These are phyloP conservation scores for Nectriaceae sp. DNA, from an alignment of 2,329 filamentous ascomycete genomes.

Conservation along the genomic window DNA sequence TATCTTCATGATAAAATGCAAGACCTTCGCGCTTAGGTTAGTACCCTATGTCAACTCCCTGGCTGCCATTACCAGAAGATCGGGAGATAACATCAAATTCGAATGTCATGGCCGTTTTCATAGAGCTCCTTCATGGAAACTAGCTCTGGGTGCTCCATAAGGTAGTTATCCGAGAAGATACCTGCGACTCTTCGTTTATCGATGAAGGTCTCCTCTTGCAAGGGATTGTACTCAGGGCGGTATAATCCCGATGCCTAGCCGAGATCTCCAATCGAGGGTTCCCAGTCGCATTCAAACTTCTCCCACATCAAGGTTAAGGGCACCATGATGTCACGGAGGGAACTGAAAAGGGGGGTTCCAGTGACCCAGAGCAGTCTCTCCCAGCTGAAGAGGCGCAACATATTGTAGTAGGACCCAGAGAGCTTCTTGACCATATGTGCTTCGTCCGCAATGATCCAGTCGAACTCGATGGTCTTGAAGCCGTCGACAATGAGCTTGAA, in stretches of 20 bases:
- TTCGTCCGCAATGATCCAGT: neutral
- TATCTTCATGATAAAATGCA: neutral
- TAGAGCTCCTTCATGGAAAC: neutral
- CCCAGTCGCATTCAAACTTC: too few species aligned
- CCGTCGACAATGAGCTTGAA: neutral
- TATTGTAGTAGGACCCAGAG: neutral
- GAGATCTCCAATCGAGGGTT: neutral
- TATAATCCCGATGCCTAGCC: neutral
- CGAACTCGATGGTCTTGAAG: neutral
- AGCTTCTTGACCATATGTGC: neutral
- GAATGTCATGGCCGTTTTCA: neutral
- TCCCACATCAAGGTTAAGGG: neutral
- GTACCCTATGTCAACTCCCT: neutral
- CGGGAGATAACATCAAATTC: neutral
- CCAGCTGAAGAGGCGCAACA: neutral
- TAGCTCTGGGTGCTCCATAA: too few species aligned
- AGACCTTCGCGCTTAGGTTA: neutral
- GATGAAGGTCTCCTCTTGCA: neutral
- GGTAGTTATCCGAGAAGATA: neutral
- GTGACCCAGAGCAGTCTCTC: neutral
- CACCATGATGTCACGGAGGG: neutral
- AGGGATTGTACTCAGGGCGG: neutral
- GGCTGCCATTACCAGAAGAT: neutral
- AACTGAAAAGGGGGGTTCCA: neutral
- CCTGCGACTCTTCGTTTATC: neutral